Conservation (phyloP, 2,329 filamentous ascomycete species). For the Alternaria novae-zelandiae region DNA sequence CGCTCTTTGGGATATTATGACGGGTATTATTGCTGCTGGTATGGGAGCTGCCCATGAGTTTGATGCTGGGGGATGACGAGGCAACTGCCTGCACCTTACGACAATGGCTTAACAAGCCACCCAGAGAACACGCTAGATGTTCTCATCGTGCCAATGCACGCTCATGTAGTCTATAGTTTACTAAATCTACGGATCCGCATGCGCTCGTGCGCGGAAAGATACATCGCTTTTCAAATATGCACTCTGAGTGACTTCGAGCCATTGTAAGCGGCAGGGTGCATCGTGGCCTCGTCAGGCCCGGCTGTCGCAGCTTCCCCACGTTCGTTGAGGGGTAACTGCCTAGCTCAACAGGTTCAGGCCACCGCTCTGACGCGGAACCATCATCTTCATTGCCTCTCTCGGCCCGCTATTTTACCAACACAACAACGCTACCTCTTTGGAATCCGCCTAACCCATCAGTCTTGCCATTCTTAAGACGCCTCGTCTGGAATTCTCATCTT, state of each 20-base stretch:
- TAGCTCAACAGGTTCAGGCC: background rate
- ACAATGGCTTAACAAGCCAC: background rate
- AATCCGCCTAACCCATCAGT: background rate
- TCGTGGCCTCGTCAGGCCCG: background rate
- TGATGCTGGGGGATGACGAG: background rate
- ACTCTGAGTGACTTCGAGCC: background rate
- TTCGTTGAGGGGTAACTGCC: background rate
- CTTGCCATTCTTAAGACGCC: background rate
- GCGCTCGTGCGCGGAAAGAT: conserved; percentile 30
- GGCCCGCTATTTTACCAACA: background rate
- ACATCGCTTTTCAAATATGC: background rate
- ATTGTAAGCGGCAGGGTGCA: background rate
- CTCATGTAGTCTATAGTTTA: conserved; percentile 21
- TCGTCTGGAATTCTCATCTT: background rate
- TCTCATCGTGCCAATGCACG: conserved; percentile 27
- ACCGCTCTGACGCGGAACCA: background rate
- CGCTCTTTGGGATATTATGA: conserved; percentile 7
- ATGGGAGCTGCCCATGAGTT: conserved; percentile 12
- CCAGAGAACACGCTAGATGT: conserved; percentile 11
- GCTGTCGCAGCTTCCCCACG: background rate
- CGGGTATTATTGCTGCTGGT: conserved; percentile 27
- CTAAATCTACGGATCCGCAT: conserved; percentile 27
- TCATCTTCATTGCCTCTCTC: background rate
- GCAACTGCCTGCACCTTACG: conserved; percentile 1
- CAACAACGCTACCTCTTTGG: background rate